Conservation (phyloP, 257 asterid species). For the Fraxinus cuspidata region DNA sequence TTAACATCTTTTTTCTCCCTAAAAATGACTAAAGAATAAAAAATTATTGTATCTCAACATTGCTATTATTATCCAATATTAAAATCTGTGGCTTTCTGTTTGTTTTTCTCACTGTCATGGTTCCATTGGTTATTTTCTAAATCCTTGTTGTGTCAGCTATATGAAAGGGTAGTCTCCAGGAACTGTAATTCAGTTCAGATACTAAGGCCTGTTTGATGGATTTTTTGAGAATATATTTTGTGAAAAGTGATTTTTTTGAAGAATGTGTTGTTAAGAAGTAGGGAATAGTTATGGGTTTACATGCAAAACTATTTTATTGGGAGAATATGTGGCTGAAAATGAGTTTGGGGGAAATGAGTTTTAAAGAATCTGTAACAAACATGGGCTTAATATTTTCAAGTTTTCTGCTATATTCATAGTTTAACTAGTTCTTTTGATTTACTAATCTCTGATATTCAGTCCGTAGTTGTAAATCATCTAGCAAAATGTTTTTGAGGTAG, state of each 20-base stretch:
- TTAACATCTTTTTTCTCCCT: neutral
- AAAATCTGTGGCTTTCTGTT: neutral
- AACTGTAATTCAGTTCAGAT: neutral
- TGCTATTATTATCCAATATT: neutral
- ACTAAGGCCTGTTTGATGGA: too few species aligned
- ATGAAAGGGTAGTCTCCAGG: neutral
- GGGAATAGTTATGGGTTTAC: too few species aligned
- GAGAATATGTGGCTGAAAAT: too few species aligned
- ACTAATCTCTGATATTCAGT: neutral
- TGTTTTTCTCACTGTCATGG: slow-evolving; percentile 15
- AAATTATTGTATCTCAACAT: neutral
- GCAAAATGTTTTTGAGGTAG: neutral
- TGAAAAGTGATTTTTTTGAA: too few species aligned
- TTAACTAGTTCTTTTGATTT: neutral
- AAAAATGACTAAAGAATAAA: neutral
- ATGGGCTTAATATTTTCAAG: neutral
- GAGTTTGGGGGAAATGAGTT: too few species aligned
- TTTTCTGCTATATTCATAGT: neutral
- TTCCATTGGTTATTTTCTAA: neutral
- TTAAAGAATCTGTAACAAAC: too few species aligned
- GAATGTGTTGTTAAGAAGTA: neutral
- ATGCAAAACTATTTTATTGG: too few species aligned
- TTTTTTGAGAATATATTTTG: too few species aligned
- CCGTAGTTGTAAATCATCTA: neutral
- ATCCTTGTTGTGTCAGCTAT: slow-evolving; percentile 4